These are phyloP conservation scores for Scheffersomyces illinoinensis DNA, from an alignment of 1,139 yeast genomes.

Conservation along the genomic window DNA sequence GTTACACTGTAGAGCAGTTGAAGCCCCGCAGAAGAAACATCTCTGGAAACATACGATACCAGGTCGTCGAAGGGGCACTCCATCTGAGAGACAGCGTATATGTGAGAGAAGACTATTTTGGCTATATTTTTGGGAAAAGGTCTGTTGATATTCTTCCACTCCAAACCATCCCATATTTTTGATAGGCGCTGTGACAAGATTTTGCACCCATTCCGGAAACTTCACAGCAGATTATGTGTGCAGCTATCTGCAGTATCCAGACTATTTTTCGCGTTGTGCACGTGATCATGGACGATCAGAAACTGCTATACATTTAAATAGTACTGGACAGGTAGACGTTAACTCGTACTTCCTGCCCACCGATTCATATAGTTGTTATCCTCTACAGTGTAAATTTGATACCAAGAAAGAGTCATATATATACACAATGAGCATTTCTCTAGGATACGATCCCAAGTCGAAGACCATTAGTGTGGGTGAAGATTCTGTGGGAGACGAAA, in stretches of 20 bases:
- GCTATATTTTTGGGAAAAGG: not conserved
- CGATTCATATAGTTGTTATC: not conserved
- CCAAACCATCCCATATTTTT: not conserved
- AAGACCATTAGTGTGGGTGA: slow-evolving; percentile 29
- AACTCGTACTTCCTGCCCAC: not conserved
- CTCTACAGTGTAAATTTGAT: not conserved
- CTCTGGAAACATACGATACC: not conserved
- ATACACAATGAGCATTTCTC: slow-evolving; percentile 20
- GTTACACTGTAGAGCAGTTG: not conserved
- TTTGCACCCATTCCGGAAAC: not conserved
- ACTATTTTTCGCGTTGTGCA: not conserved
- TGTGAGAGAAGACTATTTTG: not conserved
- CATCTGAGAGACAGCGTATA: not conserved
- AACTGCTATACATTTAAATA: not conserved
- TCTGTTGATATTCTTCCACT: not conserved
- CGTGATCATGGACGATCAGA: not conserved
- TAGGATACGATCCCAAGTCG: slow-evolving; percentile 30
- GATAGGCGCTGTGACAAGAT: not conserved
- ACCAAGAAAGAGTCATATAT: not conserved
- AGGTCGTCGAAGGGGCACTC: not conserved
- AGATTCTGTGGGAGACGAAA: slow-evolving; percentile 25
- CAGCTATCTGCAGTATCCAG: not conserved
- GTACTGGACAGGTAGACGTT: not conserved
- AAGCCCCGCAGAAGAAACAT: not conserved
- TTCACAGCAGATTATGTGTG: not conserved